Base-by-base conservation (phyloP, 2,329 filamentous ascomycete species). In the Stachybotrys elegans region DNA sequence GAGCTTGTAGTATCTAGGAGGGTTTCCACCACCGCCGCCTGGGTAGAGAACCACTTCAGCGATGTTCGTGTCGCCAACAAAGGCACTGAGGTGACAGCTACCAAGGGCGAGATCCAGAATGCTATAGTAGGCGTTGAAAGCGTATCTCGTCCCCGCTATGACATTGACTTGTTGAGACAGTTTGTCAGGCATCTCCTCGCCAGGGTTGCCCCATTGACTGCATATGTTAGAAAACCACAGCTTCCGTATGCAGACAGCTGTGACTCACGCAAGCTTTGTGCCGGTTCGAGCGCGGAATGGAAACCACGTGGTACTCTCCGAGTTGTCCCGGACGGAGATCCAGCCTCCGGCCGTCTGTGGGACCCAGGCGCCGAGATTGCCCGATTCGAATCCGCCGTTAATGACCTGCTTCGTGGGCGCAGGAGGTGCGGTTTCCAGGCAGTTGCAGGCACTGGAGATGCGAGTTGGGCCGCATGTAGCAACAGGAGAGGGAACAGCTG, bases 381-480 rank as follows among this genome's bases (percentile, higher is more conserved):
- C 38, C 7, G 22, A 27, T 29, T 40, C 38, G 20, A 40, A 40
- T n/a, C 38, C 38, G 6, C 38, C 38, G 8, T 40, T 40, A 19
- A 29, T 19, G 6, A 40, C 38, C 8, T 27, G 13, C 12, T 40
- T 40, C 3, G 9, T 40, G 4, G 37, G 20, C 4, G n/a, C 16
- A 29, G 23, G 22, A 8, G 38, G 27, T 7, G 38, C 38, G 9
- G 38, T 40, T 6, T 19, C 23, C 5, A 40, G 22, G 16, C 38
- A 40, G 16, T 19, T 40, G n/a, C 38, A 40, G 20, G 38, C 38
- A 23, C 38, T 40, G 8, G 38, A 40, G 19, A 40, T 22, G 16
- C 38, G 38, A 40, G 22, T 40, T 12, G 38, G 38, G 22, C 38
- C 38, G 38, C 38, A 40, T 27, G 38, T 40, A 12, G 38, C 38